Evolutionary conservation across 495 filamentous ascomycete species (phyloP).

Genomic region (Penicillium alfredii): DNA sequence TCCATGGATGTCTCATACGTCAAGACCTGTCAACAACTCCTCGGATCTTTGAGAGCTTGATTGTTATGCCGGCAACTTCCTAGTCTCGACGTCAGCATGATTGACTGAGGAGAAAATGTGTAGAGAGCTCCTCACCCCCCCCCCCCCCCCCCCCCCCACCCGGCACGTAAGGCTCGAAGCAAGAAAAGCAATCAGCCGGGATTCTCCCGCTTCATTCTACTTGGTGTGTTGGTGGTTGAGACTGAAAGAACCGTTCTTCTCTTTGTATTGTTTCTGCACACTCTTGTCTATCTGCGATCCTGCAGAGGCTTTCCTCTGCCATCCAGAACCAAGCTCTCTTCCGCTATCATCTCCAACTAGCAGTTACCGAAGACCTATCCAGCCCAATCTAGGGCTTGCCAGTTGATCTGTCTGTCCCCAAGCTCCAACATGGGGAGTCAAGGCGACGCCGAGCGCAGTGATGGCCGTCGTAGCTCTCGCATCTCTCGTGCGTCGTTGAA

Average conservation of each 20-base stretch:
- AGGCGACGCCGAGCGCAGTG: slow-evolving; percentile 14
- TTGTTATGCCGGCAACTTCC: slow-evolving; percentile 10
- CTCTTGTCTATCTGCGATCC: too few relatives aligned
- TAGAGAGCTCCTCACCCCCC: background rate
- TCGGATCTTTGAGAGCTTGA: slow-evolving; percentile 8
- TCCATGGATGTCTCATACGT: slow-evolving; percentile 26
- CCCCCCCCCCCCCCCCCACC: background rate
- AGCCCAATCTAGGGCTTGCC: background rate
- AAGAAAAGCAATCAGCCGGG: too few relatives aligned
- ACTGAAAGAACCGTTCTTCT: too few relatives aligned
- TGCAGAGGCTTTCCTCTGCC: too few relatives aligned
- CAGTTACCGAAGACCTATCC: too few relatives aligned
- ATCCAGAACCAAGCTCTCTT: too few relatives aligned
- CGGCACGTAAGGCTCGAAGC: too few relatives aligned
- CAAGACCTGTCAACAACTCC: slow-evolving; percentile 13
- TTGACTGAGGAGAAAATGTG: slow-evolving; percentile 5
- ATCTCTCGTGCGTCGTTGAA: slow-evolving; percentile 37
- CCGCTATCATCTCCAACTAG: too few relatives aligned
- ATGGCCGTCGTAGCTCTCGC: slow-evolving; percentile 22
- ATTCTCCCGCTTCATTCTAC: too few relatives aligned
- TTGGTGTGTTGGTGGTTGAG: too few relatives aligned
- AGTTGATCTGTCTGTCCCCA: background rate
- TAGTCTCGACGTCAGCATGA: slow-evolving; percentile 37
- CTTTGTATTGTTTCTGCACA: too few relatives aligned
- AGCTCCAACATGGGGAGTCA: slow-evolving; percentile 14